phyloP scores from a whole-genome alignment of 306 rosid species.

The Cucumis melo region DNA sequence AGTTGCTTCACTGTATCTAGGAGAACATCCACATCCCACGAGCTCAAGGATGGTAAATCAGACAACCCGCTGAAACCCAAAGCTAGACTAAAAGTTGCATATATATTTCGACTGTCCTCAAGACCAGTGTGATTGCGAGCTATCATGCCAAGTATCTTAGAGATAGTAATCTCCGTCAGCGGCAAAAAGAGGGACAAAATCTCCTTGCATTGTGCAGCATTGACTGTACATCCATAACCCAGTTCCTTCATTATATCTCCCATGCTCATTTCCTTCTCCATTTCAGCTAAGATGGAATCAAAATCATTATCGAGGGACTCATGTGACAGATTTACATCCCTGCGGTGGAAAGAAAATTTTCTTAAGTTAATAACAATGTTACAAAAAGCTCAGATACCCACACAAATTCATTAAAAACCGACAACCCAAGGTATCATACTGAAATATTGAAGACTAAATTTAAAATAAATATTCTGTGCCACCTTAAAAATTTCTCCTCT shows the following conservation, averaged over 20 bases:
- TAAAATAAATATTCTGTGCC: conserved; percentile 9
- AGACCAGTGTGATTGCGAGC: conserved; percentile 60
- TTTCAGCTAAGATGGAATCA: conserved; percentile 89
- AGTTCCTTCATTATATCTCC: conserved; percentile 93
- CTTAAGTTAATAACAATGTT: conserved; percentile 7
- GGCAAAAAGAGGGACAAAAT: conserved; percentile 84
- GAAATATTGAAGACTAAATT: conserved; percentile 9
- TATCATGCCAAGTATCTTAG: conserved; percentile 82
- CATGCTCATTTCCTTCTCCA: conserved; percentile 92
- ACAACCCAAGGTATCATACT: not conserved
- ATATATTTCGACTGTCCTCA: conserved; percentile 68
- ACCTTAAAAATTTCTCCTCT: conserved; percentile 66
- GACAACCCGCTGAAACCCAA: conserved; percentile 48
- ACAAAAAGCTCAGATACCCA: not conserved
- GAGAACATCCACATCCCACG: conserved; percentile 94
- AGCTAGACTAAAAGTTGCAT: conserved; percentile 55
- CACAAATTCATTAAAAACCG: not conserved
- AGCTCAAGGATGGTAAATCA: conserved; percentile 53
- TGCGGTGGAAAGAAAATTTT: conserved; percentile 15
- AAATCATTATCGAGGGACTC: conserved; percentile 64
- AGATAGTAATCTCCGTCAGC: conserved; percentile 51
- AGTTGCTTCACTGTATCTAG: conserved; percentile 67
- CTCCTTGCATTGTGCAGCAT: conserved; percentile 71
- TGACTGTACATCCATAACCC: conserved; percentile 94
- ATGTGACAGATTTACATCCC: conserved; percentile 57